Evolutionary conservation across 768 basidiomycete genomes (phyloP).

Genomic region (Boletus reticuloceps): DNA sequence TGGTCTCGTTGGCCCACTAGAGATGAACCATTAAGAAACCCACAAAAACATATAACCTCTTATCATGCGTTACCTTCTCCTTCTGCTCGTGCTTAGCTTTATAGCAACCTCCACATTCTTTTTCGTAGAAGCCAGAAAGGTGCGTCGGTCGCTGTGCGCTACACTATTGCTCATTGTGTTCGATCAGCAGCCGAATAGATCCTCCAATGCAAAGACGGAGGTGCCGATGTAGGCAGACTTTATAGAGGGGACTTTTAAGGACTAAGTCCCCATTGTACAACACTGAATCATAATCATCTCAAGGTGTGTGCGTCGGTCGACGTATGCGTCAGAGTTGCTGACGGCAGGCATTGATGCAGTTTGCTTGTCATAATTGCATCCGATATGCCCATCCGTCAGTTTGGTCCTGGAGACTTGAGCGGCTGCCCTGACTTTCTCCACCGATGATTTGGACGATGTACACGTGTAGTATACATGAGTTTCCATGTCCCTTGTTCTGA

Average conservation of each 20-base stretch:
- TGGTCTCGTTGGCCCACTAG: conserved; percentile 23
- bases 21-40: conserved; percentile 27
- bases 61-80: conserved; percentile 28
- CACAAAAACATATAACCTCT: neutral
- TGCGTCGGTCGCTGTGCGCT: conserved; percentile 9
- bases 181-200: conserved; percentile 17
- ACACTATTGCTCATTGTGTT: conserved; percentile 3
- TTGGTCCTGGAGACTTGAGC: conserved; percentile 15
- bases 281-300: conserved; percentile 22
- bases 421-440: conserved; percentile 3
- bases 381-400: neutral
- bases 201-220: conserved; percentile 10
- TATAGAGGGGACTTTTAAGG: conserved; percentile 25
- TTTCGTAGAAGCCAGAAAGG: conserved; percentile 29
- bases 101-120: conserved; percentile 29
- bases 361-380: conserved; percentile 18
- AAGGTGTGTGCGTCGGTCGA: conserved; percentile 6
- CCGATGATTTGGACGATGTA: neutral
- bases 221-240: neutral
- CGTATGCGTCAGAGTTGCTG: neutral
- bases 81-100: conserved; percentile 28
- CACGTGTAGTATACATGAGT: conserved; percentile 17
- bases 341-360: conserved; percentile 1
- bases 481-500: neutral
- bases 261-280: conserved; percentile 23